Conservation (phyloP, 2,329 filamentous ascomycete genomes). For the Aureobasidium mangrovei region DNA sequence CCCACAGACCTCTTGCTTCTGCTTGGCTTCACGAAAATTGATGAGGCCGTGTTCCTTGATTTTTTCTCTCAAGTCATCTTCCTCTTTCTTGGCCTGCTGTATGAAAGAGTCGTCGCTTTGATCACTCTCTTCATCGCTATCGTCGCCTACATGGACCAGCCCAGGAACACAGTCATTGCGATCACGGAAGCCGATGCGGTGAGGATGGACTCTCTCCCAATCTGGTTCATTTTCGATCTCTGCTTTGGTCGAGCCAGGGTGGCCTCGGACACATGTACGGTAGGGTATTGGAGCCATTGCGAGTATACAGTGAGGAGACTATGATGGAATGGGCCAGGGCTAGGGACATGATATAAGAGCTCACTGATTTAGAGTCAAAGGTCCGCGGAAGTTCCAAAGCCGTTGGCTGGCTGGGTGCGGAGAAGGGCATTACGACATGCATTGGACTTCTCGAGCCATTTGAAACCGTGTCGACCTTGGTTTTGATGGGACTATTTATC, state of each 20-base stretch:
- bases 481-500: no score
- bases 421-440: no score
- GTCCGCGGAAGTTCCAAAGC: no score
- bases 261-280: slow-evolving; percentile 24
- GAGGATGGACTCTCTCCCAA: slow-evolving; percentile 31
- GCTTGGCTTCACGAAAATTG: slow-evolving; percentile 33
- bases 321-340: no score
- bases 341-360: no score
- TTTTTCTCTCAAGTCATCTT: slow-evolving; percentile 22
- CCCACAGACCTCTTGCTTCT: slow-evolving; percentile 19
- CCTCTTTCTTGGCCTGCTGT: slow-evolving; percentile 22
- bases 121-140: slow-evolving; percentile 17
- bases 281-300: slow-evolving; percentile 26
- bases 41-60: slow-evolving; percentile 27
- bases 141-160: slow-evolving; percentile 29
- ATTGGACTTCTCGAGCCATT: no score
- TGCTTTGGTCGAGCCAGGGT: slow-evolving; percentile 32
- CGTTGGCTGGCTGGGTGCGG: no score
- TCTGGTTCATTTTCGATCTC: slow-evolving; percentile 38
- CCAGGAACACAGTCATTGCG: slow-evolving; percentile 31
- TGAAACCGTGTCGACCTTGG: no score
- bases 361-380: no score
- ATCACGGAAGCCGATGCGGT: slow-evolving; percentile 35
- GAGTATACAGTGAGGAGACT: background rate
- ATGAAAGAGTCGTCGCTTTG: slow-evolving; percentile 17